phyloP scores from a whole-genome alignment of 441 rosid genomes.

The Adansonia gregorii region DNA sequence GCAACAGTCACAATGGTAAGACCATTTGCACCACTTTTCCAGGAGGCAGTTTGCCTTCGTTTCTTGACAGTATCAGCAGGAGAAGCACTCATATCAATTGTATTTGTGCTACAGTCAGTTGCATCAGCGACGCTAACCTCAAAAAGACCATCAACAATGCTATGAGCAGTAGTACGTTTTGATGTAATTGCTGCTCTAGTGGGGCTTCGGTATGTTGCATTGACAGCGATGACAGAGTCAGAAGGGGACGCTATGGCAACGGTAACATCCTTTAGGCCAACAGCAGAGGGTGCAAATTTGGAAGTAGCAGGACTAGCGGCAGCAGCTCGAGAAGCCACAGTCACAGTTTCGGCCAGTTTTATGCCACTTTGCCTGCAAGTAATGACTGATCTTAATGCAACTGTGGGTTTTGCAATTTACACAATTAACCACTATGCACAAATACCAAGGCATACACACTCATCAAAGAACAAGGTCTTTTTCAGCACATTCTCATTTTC shows the following conservation, averaged over 20 bases:
- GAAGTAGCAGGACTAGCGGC: constrained; percentile 36
- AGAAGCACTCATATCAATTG: constrained; percentile 50
- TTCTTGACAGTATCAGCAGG: constrained; percentile 85
- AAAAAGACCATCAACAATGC: constrained; percentile 31
- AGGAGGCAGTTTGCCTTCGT: constrained; percentile 71
- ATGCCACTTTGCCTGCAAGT: constrained; percentile 50
- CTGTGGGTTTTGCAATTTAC: neutral
- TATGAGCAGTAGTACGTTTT: constrained; percentile 28
- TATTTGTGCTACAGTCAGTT: constrained; percentile 28
- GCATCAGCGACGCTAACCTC: constrained; percentile 35
- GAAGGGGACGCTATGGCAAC: constrained; percentile 29
- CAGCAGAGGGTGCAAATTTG: constrained; percentile 26
- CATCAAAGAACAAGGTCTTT: constrained; percentile 8
- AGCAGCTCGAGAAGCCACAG: constrained; percentile 37
- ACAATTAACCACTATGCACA: constrained; percentile 2
- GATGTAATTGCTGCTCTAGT: constrained; percentile 31
- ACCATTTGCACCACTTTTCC: constrained; percentile 45
- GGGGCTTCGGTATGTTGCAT: constrained; percentile 25
- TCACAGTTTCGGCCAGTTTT: constrained; percentile 52
- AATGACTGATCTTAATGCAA: constrained; percentile 18
- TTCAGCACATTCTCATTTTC: constrained; percentile 23
- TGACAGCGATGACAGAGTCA: constrained; percentile 29
- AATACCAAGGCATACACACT: constrained; percentile 1
- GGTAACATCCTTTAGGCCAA: constrained; percentile 20
- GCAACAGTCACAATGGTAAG: constrained; percentile 39